phyloP scores from a whole-genome alignment of 2,329 filamentous ascomycete genomes.

The Metarhizium brunneum region DNA sequence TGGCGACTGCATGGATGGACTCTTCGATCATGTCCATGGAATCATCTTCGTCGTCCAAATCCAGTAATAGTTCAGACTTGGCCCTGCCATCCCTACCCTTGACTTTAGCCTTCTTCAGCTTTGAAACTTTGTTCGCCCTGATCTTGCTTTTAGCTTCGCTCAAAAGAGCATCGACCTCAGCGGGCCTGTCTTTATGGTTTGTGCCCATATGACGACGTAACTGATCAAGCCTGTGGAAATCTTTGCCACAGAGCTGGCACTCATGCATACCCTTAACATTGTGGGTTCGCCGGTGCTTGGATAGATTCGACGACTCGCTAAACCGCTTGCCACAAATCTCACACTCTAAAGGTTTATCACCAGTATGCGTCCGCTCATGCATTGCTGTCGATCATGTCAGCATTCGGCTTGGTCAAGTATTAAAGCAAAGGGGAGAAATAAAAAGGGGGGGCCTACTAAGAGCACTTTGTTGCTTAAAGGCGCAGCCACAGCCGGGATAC shows the following conservation, averaged over 20 bases:
- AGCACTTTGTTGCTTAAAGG: constrained; percentile 59
- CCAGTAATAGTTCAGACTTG: background rate
- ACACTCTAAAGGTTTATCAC: constrained; percentile 52
- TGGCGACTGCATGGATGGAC: background rate
- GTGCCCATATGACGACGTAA: constrained; percentile 42
- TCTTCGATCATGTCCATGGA: constrained; percentile 4
- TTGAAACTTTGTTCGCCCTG: constrained; percentile 7
- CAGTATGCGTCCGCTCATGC: constrained; percentile 57
- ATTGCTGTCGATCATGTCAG: constrained; percentile 38
- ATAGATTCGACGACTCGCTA: constrained; percentile 56
- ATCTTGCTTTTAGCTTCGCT: constrained; percentile 8
- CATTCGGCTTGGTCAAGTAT: background rate
- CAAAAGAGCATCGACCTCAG: constrained; percentile 10
- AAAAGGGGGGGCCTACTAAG: constrained; percentile 39
- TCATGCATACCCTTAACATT: constrained; percentile 40
- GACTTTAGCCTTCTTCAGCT: constrained; percentile 5
- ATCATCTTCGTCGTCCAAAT: constrained; percentile 1
- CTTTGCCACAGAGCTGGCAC: constrained; percentile 45
- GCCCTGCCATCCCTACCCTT: background rate
- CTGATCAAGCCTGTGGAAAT: constrained; percentile 53
- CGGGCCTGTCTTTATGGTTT: constrained; percentile 21
- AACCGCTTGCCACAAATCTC: constrained; percentile 50
- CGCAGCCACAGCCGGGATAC: constrained; percentile 39
- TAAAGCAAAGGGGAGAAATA: constrained; percentile 3
- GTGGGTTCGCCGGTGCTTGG: constrained; percentile 56